Evolutionary conservation across 1,284 basidiomycete species (phyloP), one percentile per base, ranked within the genome.

Genomic region (Pseudozyma thailandica): DNA sequence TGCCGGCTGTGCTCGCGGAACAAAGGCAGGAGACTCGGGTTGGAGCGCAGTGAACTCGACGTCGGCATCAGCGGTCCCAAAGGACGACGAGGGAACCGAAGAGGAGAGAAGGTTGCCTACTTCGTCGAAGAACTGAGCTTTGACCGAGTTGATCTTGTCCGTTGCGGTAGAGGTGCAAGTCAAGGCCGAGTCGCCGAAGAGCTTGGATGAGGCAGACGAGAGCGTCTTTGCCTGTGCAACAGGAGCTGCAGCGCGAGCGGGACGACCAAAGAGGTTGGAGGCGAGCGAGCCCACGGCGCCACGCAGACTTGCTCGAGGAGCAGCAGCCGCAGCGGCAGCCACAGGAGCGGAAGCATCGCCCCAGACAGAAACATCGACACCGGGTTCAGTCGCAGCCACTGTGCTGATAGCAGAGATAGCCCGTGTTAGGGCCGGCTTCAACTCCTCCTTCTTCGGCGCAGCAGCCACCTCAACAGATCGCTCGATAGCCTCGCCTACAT

Each of bases 381-480:
- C 39, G 9, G 51, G 30, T 6, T 45, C 33, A 1, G 28, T 43
- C 18, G 31, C 37, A 18, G 61, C 53, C 3, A 42, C 56, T 4
- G 25, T 9, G 47, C 68, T 71, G 27, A 53, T 56, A 6, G 68
- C 68, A 9, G 68, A 71, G 20, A 68, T 69, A 20, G 54, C 41
- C 3, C 23, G 23, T 16, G 41, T 25, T n/a, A 12, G 5, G 1
- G 23, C 25, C 20, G 21, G 18, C 28, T 35, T 48, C 8, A 6
- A 20, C 20, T n/a, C 33, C 13, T 26, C 38, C n/a, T 53, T 33
- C 20, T 39, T 21, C 1, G 12, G n/a, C n/a, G n/a, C 35, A 4
- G 15, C 33, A 6, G 13, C 15, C 6, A 16, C 8, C 15, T n/a
- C 31, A 13, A 31, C 26, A 5, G 50, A 37, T 20, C 66, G 43